A percentile compares a stretch with the other conserved stretches of the same genome.
These are phyloP conservation scores for Planoprotostelium fungivorum DNA, from an alignment of 78 protist genomes.

Conservation along the genomic window DNA sequence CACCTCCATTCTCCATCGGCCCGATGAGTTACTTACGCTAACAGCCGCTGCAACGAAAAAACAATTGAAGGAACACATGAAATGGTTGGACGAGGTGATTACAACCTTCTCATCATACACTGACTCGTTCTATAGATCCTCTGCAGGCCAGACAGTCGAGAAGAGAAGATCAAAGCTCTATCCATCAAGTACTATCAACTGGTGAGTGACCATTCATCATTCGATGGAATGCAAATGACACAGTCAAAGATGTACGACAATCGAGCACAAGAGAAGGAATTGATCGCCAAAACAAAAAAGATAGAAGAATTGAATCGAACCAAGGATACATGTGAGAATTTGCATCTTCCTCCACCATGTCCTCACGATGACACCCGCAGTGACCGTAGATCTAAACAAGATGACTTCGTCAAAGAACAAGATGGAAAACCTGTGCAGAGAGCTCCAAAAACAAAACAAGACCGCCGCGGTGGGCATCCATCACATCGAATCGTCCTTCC, in stretches of 20 bases:
- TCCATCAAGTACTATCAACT: background rate
- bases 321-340: background rate
- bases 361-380: background rate
- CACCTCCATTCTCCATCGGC: background rate
- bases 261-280: background rate
- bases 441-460: constrained; percentile 25
- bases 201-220: background rate
- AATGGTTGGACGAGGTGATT: background rate
- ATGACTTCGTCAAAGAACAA: background rate
- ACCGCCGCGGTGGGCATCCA: background rate
- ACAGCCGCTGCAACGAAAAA: background rate
- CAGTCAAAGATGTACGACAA: background rate
- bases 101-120: background rate
- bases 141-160: background rate
- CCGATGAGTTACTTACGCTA: background rate
- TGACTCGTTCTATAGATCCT: background rate
- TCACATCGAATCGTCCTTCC: background rate
- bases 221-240: background rate
- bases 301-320: background rate
- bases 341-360: background rate
- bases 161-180: background rate
- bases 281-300: background rate
- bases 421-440: constrained; percentile 18
- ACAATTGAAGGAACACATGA: background rate
- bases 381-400: background rate